A percentile compares a stretch with the other conserved stretches of the same genome.
These are phyloP conservation scores for Podospora tetraspora DNA, from an alignment of 495 filamentous ascomycete species.

Conservation along the genomic window DNA sequence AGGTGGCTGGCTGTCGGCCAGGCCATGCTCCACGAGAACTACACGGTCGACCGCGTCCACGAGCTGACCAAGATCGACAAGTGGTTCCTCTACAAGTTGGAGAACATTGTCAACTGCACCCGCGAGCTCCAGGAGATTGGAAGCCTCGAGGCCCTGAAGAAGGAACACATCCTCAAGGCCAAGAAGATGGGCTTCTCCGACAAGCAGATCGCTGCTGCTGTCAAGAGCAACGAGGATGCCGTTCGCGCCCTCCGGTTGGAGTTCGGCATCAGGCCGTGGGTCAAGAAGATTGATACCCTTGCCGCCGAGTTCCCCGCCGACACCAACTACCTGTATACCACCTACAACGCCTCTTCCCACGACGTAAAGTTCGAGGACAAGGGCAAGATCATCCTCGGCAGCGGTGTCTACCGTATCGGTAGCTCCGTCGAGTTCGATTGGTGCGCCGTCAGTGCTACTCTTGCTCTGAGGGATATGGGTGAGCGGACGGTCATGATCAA, in stretches of 20 bases:
- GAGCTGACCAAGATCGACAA: conserved; percentile 94
- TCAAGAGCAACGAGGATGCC: conserved; percentile 79
- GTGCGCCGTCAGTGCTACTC: conserved; percentile 93
- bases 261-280: conserved; percentile 82
- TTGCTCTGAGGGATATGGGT: conserved; percentile 79
- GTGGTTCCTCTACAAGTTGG: conserved; percentile 96
- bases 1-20: conserved; percentile 96
- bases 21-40: conserved; percentile 94
- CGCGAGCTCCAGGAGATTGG: conserved; percentile 83
- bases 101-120: conserved; percentile 89
- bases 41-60: conserved; percentile 83
- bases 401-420: conserved; percentile 94
- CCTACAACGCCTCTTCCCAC: conserved; percentile 93
- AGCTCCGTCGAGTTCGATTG: conserved; percentile 98
- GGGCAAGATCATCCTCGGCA: conserved; percentile 81
- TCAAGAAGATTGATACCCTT: conserved; percentile 97
- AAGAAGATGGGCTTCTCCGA: conserved; percentile 99
- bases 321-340: conserved; percentile 97
- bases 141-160: conserved; percentile 76
- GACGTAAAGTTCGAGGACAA: conserved; percentile 95
- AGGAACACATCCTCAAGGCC: conserved; percentile 78
- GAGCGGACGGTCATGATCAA: conserved; percentile 99
- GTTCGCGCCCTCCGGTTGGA: conserved; percentile 79
- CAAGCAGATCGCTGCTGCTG: conserved; percentile 84
- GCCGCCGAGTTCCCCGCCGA: conserved; percentile 97